A percentile compares a stretch with the other conserved stretches of the same genome.
Evolutionary conservation across 495 filamentous ascomycete genomes (phyloP).

Genomic region (Schizothecium vesticola): DNA sequence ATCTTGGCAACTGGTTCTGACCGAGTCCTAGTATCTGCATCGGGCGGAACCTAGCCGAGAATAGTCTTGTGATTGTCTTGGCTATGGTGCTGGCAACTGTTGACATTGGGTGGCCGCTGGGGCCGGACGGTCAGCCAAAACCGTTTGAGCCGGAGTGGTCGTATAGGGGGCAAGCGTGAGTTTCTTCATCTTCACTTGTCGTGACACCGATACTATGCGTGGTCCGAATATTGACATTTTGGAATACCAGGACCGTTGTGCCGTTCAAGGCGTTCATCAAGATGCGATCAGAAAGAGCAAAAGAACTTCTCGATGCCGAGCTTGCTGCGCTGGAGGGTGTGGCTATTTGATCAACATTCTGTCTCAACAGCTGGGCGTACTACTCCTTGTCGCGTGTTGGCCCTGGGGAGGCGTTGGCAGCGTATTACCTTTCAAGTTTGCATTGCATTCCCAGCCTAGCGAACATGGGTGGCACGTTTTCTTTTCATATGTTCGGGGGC

Average conservation of each 20-base stretch:
- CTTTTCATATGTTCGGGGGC: neutral
- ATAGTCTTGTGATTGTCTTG: conserved; percentile 26
- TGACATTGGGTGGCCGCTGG: conserved; percentile 26
- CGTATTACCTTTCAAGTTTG: neutral
- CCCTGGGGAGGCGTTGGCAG: neutral
- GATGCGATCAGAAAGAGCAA: conserved; percentile 9
- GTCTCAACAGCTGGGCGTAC: neutral
- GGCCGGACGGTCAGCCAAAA: conserved; percentile 17
- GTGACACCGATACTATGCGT: neutral
- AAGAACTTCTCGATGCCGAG: conserved; percentile 13
- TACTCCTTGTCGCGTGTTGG: too few relatives aligned
- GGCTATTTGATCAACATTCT: neutral
- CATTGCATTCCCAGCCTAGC: neutral
- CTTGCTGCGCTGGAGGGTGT: neutral
- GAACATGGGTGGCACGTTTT: neutral
- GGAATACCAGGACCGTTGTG: conserved; percentile 18
- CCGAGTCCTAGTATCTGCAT: conserved; percentile 22
- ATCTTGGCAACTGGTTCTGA: neutral
- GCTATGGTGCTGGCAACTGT: conserved; percentile 25
- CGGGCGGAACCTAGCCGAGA: conserved; percentile 27
- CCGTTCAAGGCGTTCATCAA: conserved; percentile 18
- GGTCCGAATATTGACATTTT: neutral
- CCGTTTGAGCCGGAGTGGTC: conserved; percentile 29
- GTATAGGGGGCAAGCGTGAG: conserved; percentile 29
- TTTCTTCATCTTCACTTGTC: neutral